Base-by-base conservation (phyloP, 371 early-diverging fungal genomes). In the Gilbertella persicaria region DNA sequence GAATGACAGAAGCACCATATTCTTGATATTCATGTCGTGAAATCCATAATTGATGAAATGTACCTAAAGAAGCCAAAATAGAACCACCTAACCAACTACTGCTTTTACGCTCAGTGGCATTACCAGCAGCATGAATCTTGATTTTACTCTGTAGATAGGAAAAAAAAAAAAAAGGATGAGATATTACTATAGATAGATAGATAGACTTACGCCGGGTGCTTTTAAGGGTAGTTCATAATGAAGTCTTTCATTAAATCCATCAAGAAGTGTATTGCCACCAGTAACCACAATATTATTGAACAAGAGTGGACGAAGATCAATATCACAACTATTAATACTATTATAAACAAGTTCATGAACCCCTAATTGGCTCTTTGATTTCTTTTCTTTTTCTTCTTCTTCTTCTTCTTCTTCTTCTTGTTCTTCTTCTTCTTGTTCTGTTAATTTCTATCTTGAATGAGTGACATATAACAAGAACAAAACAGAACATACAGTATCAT, bases 21-120 rank as follows among this genome's bases (percentile, higher is more conserved):
- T 98, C 98, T 41, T 92, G 88, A 62, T 95, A 98, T 69, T 98
- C 97, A 39, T 50, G 53, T 28, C 47, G 87, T 12, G 95, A 92
- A 9, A 98, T 87, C 99, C 99, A 98, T 52, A 97, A 81, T 73
- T 95, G 96, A 64, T 97, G 96, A 82, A 98, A 98, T 0, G 95
- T 93, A 48, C 95, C 95, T 56, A 98, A 65, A 4, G 96, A 96
- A 2, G 95, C 89, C 46, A 98, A 75, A 47, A 98, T 94, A 1
- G 97, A 97, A 4, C 99, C 97, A 50, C 99, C 99, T 24, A 96
- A 82, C 99, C 99, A 98, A 35, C 92, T 82, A 33, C 93, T 87
- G 60, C 88, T 93, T 62, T 85, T 87, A 44, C 96, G 86, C 68
- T 98, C 98, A 10, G 80, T 77, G 28, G 84, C 71, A 33, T 82